These are phyloP conservation scores for Penicillium maclennaniae DNA, from an alignment of 495 filamentous ascomycete genomes.

Conservation along the genomic window DNA sequence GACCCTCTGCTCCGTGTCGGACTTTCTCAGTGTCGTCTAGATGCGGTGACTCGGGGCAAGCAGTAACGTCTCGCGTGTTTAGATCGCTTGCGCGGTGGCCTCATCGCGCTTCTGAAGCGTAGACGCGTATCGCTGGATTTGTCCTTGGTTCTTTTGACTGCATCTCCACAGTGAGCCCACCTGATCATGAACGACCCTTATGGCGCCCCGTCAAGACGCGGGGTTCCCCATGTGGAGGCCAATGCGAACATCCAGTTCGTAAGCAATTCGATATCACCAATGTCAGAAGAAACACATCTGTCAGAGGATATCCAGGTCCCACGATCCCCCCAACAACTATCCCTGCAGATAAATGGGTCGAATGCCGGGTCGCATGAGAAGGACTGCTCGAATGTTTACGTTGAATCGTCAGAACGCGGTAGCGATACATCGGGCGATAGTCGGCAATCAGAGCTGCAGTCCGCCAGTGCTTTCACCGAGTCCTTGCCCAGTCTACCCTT, in stretches of 20 bases:
- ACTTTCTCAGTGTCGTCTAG: conserved; percentile 10
- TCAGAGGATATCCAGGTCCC: conserved; percentile 16
- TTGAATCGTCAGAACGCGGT: conserved; percentile 25
- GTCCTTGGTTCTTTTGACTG: background rate
- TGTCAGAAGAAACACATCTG: conserved; percentile 2
- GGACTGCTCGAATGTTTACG: conserved; percentile 5
- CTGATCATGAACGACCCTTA: conserved; percentile 21
- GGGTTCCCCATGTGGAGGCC: conserved; percentile 20
- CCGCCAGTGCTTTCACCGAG: conserved; percentile 19
- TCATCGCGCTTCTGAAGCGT: conserved; percentile 17
- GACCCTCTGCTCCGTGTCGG: conserved; percentile 11
- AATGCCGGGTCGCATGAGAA: conserved; percentile 12
- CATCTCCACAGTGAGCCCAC: background rate
- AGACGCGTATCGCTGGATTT: conserved; percentile 12
- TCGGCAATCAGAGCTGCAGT: conserved; percentile 18
- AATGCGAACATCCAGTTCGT: conserved; percentile 14
- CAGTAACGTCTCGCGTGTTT: conserved; percentile 15
- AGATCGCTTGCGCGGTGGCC: conserved; percentile 18
- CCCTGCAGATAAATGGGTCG: conserved; percentile 25
- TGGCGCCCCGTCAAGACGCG: conserved; percentile 15
- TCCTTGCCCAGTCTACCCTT: conserved; percentile 14
- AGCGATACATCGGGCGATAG: conserved; percentile 22
- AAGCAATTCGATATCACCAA: conserved; percentile 13
- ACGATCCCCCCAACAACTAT: conserved; percentile 19
- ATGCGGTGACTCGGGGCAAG: conserved; percentile 24